A percentile compares a stretch with the other conserved stretches of the same genome.
phyloP scores from a whole-genome alignment of 495 filamentous ascomycete species.

The Penicillium ucsense region DNA sequence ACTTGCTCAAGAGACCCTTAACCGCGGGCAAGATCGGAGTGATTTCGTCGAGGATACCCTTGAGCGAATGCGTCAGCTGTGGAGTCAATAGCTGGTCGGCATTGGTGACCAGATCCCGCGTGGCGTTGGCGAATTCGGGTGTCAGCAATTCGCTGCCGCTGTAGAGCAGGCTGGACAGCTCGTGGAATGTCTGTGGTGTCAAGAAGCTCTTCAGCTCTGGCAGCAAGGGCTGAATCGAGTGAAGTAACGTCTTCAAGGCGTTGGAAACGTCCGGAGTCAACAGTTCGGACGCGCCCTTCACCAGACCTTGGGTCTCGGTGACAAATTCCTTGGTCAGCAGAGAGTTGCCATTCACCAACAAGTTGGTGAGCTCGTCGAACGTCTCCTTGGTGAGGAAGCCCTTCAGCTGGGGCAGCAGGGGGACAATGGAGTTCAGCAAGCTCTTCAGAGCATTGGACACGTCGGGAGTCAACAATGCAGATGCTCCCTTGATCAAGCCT shows the following conservation, averaged over 20 bases:
- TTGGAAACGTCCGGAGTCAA: constrained; percentile 2
- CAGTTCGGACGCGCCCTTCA: constrained; percentile 8
- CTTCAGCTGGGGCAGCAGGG: constrained; percentile 27
- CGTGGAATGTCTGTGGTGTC: constrained; percentile 17
- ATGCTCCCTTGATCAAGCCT: constrained; percentile 12
- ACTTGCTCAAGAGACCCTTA: constrained; percentile 24
- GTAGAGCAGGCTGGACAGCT: constrained; percentile 23
- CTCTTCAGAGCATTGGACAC: constrained; percentile 16
- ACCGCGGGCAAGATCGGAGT: constrained; percentile 23
- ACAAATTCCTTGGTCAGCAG: constrained; percentile 31
- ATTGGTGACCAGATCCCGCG: constrained; percentile 7
- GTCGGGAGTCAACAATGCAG: constrained; percentile 8
- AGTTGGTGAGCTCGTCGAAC: constrained; percentile 23
- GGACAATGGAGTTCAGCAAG: constrained; percentile 27
- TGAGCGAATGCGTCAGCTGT: constrained; percentile 25
- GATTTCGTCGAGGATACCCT: constrained; percentile 25
- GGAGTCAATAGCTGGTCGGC: constrained; percentile 30
- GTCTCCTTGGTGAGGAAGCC: constrained; percentile 30
- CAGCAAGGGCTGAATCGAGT: constrained; percentile 19
- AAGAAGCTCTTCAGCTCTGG: constrained; percentile 19
- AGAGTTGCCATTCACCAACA: constrained; percentile 28
- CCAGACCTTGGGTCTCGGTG: constrained; percentile 28
- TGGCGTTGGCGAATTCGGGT: constrained; percentile 21
- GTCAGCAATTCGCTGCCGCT: constrained; percentile 26
- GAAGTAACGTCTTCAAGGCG: constrained; percentile 8